Conservation (phyloP, 352 stramenopile genomes). For the Albugo laibachii region DNA sequence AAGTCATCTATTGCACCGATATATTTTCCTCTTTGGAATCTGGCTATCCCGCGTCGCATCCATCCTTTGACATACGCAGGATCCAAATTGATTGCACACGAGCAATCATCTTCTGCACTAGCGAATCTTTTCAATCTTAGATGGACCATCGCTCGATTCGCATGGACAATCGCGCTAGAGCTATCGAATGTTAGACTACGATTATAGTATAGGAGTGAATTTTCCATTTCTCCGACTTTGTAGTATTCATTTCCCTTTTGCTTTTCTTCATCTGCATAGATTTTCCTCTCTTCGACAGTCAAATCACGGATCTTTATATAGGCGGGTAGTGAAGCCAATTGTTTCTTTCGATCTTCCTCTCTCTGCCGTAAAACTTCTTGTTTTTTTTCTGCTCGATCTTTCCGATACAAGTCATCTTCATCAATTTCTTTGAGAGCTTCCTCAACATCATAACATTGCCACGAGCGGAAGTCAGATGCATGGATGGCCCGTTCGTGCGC, state of each 20-base stretch:
- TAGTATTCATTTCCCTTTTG: slow-evolving; percentile 91
- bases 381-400: slow-evolving; percentile 1
- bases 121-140: slow-evolving; percentile 70
- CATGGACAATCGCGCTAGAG: slow-evolving; percentile 52
- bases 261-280: slow-evolving; percentile 66
- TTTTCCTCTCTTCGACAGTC: slow-evolving; percentile 20
- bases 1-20: slow-evolving; percentile 69
- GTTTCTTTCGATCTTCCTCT: slow-evolving; percentile 20
- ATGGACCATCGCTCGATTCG: slow-evolving; percentile 74
- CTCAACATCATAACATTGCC: slow-evolving; percentile 84
- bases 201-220: slow-evolving; percentile 77
- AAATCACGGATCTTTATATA: slow-evolving; percentile 36
- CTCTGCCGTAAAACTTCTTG: too few relatives aligned
- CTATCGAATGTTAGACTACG: slow-evolving; percentile 71
- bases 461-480: slow-evolving; percentile 82
- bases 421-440: slow-evolving; percentile 57
- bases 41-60: slow-evolving; percentile 70
- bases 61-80: slow-evolving; percentile 76
- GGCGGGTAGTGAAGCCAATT: slow-evolving; percentile 31
- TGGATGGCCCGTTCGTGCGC: slow-evolving; percentile 18
- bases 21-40: slow-evolving; percentile 76
- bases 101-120: slow-evolving; percentile 74
- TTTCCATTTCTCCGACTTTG: slow-evolving; percentile 60
- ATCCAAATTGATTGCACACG: slow-evolving; percentile 52
- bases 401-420: slow-evolving; percentile 15